Percentiles rank a stretch among this genome's conserved stretches.
Evolutionary conservation across 169 alveolate genomes (phyloP).

Genomic region (Eimeria falciformis): DNA sequence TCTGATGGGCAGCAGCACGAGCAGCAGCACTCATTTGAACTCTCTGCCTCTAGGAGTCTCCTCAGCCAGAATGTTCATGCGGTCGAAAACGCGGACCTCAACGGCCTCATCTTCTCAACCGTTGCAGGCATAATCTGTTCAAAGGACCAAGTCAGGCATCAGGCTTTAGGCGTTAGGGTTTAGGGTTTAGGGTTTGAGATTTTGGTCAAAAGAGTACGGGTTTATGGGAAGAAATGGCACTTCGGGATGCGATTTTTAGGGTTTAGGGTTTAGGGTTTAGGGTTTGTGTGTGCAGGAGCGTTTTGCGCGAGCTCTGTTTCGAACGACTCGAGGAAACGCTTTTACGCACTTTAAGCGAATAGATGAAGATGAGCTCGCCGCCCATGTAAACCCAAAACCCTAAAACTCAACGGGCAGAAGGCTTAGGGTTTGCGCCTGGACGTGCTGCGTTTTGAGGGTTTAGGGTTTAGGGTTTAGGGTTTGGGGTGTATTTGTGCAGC

Average conservation of each 20-base stretch:
- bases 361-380: slow-evolving; percentile 79
- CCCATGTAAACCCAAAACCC: slow-evolving; percentile 37
- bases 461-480: slow-evolving; percentile 53
- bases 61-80: neutral
- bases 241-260: neutral
- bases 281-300: slow-evolving; percentile 58
- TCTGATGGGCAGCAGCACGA: slow-evolving; percentile 45
- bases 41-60: slow-evolving; percentile 26
- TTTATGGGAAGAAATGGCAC: neutral
- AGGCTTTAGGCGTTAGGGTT: too few relatives aligned
- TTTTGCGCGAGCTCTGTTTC: slow-evolving; percentile 96
- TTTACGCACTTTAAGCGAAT: slow-evolving; percentile 93
- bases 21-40: slow-evolving; percentile 22
- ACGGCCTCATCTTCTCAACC: slow-evolving; percentile 21
- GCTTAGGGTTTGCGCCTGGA: neutral
- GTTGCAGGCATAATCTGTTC: slow-evolving; percentile 27
- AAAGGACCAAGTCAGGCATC: slow-evolving; percentile 1
- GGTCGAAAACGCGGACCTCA: slow-evolving; percentile 11
- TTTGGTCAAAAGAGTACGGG: too few relatives aligned
- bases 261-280: slow-evolving; percentile 15
- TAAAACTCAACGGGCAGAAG: neutral
- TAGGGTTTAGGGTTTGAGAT: neutral
- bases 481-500: slow-evolving; percentile 27
- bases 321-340: slow-evolving; percentile 98
- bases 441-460: neutral